Conservation (phyloP, 2,329 filamentous ascomycete species). For the Talaromyces verruculosus region DNA sequence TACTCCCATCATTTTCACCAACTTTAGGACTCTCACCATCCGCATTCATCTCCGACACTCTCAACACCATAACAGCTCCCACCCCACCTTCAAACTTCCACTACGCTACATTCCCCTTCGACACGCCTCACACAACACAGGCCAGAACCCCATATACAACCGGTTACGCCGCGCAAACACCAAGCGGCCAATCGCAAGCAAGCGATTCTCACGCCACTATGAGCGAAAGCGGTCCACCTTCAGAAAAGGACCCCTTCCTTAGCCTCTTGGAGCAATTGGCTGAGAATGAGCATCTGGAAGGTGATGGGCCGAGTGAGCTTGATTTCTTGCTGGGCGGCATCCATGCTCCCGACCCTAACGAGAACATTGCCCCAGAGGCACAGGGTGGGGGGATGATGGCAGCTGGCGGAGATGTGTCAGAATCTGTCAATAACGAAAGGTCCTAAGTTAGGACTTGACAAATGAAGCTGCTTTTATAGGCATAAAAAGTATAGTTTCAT, state of each 20-base stretch:
- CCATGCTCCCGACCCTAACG: conserved; percentile 8
- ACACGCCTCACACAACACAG: conserved; percentile 26
- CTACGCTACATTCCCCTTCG: conserved; percentile 43
- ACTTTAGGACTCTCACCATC: conserved; percentile 37
- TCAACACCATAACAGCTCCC: conserved; percentile 29
- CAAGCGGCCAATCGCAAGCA: conserved; percentile 47
- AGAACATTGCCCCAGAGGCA: background rate
- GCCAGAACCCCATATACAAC: conserved; percentile 3
- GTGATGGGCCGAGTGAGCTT: conserved; percentile 66
- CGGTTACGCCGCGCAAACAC: conserved; percentile 30
- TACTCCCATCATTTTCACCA: conserved; percentile 42
- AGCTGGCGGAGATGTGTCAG: background rate
- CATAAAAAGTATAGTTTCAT: background rate
- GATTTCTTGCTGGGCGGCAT: conserved; percentile 67
- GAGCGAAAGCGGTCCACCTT: conserved; percentile 53
- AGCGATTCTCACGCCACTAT: conserved; percentile 47
- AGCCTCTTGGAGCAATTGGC: conserved; percentile 77
- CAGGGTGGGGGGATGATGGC: background rate
- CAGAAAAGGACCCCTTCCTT: conserved; percentile 77
- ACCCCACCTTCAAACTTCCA: conserved; percentile 35
- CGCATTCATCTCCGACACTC: conserved; percentile 35
- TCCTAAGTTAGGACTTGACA: background rate
- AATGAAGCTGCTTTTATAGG: background rate
- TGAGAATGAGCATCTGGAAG: conserved; percentile 68
- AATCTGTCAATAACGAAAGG: background rate